Evolutionary conservation across 306 rosid species (phyloP), one percentile per base, ranked within the genome.

Genomic region (Biancaea sappan): DNA sequence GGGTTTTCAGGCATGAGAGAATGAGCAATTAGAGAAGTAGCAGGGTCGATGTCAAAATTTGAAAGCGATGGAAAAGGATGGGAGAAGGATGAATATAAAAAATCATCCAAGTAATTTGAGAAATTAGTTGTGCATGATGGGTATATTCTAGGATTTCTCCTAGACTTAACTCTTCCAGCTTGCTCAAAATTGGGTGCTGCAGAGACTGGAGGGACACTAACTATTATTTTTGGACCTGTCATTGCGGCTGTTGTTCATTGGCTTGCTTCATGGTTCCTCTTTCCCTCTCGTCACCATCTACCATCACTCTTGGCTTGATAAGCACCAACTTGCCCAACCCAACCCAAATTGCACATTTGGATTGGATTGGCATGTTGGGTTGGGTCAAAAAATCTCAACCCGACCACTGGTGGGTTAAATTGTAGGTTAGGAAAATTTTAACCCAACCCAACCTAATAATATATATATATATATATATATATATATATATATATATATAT

Each of bases 261-360:
- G 92, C 91, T 80, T 88, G 89, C 78, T 93, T 91, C 91, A 90
- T 92, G 31, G 98, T n/a, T n/a, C n/a, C n/a, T n/a, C n/a, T n/a
- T n/a, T n/a, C n/a, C n/a, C n/a, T n/a, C n/a, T n/a, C n/a, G n/a
- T n/a, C n/a, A n/a, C n/a, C n/a, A n/a, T n/a, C n/a, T n/a, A n/a
- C n/a, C n/a, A n/a, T n/a, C n/a, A n/a, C n/a, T n/a, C n/a, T n/a
- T n/a, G n/a, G n/a, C n/a, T n/a, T n/a, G n/a, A n/a, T n/a, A n/a
- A n/a, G n/a, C n/a, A n/a, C n/a, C n/a, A n/a, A n/a, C n/a, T n/a
- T n/a, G n/a, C n/a, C n/a, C n/a, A n/a, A n/a, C n/a, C n/a, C n/a
- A n/a, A n/a, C n/a, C n/a, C n/a, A n/a, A n/a, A n/a, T n/a, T n/a
- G n/a, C n/a, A n/a, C n/a, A n/a, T n/a, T n/a, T n/a, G n/a, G n/a